These are phyloP conservation scores for Auricularia cornea DNA, from an alignment of 768 basidiomycete genomes.

Conservation along the genomic window DNA sequence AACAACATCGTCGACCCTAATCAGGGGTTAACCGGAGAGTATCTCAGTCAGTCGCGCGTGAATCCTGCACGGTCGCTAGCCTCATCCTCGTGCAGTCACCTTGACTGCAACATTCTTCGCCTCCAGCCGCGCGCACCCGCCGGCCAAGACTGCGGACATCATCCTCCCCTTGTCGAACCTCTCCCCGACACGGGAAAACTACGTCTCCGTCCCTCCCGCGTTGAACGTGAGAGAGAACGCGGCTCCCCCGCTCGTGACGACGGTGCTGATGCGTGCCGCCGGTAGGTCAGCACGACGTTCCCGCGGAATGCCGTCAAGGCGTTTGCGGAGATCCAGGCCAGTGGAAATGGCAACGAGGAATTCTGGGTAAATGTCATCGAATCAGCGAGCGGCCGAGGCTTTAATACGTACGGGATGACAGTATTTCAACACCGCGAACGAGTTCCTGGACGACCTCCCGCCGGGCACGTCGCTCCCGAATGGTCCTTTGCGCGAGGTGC, in stretches of 20 bases:
- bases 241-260: background rate
- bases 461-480: slow-evolving; percentile 36
- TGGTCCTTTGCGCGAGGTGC: slow-evolving; percentile 54
- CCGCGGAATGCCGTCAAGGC: slow-evolving; percentile 61
- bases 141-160: slow-evolving; percentile 49
- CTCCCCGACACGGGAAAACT: slow-evolving; percentile 52
- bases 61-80: background rate
- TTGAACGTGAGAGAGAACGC: slow-evolving; percentile 46
- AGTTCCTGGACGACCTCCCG: slow-evolving; percentile 50
- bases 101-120: slow-evolving; percentile 66
- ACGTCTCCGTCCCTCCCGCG: slow-evolving; percentile 66
- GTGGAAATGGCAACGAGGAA: slow-evolving; percentile 54
- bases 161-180: slow-evolving; percentile 67
- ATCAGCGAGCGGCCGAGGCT: too few relatives aligned
- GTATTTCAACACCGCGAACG: slow-evolving; percentile 62
- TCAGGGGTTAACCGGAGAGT: slow-evolving; percentile 49
- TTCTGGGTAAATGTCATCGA: slow-evolving; percentile 52
- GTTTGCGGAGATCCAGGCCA: slow-evolving; percentile 66
- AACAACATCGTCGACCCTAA: slow-evolving; percentile 52
- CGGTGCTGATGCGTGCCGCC: background rate
- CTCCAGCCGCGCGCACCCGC: slow-evolving; percentile 46
- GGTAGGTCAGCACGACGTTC: slow-evolving; percentile 55
- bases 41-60: slow-evolving; percentile 44
- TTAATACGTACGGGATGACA: too few relatives aligned
- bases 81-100: slow-evolving; percentile 34